These are phyloP conservation scores for Atkinsonella hypoxylon DNA, from an alignment of 2,329 filamentous ascomycete species.

Conservation along the genomic window DNA sequence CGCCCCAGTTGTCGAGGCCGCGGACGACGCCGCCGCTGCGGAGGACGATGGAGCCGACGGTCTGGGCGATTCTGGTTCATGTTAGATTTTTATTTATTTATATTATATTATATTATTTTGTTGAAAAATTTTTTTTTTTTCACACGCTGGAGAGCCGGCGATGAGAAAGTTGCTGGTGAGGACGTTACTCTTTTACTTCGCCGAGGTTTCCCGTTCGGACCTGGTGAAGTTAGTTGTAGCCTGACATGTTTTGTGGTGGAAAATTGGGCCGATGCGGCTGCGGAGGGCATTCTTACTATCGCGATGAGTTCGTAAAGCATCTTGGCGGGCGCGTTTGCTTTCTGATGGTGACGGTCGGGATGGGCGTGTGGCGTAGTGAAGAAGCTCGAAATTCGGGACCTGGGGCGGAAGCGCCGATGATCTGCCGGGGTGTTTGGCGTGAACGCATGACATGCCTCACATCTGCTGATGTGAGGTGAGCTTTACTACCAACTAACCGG, in stretches of 20 bases:
- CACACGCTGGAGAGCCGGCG: conserved; percentile 2
- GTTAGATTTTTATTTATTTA: background rate
- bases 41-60: conserved; percentile 73
- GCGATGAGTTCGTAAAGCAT: conserved; percentile 99
- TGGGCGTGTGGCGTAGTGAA: background rate
- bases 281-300: conserved; percentile 53
- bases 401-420: conserved; percentile 13
- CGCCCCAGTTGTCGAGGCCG: conserved; percentile 89
- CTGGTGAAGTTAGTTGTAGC: conserved; percentile 38
- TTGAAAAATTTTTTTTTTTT: background rate
- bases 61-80: conserved; percentile 64
- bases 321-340: conserved; percentile 22
- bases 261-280: background rate
- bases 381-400: conserved; percentile 16
- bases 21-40: conserved; percentile 78
- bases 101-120: no score
- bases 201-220: conserved; percentile 80
- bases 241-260: background rate
- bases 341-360: conserved; percentile 7
- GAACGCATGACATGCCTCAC: no score
- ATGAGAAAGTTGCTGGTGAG: conserved; percentile 6
- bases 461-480: background rate
- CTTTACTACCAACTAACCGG: background rate
- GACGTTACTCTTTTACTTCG: conserved; percentile 86
- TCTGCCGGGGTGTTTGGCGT: conserved; percentile 15